Evolutionary conservation across 306 rosid genomes (phyloP).

Genomic region (Mimosa pudica): DNA sequence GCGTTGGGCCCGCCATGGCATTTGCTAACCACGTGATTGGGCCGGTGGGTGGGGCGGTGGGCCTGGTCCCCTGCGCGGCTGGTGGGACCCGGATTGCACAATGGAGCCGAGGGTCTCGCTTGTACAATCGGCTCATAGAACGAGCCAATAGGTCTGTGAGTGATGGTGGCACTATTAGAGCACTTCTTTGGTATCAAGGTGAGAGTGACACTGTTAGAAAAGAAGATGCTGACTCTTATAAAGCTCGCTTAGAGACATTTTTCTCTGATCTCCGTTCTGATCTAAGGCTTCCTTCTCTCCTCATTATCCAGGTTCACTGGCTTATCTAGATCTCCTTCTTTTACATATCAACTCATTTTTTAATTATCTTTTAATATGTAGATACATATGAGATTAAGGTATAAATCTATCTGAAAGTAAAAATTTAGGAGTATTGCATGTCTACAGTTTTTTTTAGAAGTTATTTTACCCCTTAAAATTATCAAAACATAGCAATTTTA

Average conservation of each 20-base stretch:
- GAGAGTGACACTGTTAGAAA: constrained; percentile 57
- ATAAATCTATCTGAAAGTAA: no score
- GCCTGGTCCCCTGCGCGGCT: constrained; percentile 69
- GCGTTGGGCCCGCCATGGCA: constrained; percentile 67
- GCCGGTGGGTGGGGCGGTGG: constrained; percentile 16
- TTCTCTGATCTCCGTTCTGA: constrained; percentile 45
- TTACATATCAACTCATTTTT: not conserved
- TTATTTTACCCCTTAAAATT: no score
- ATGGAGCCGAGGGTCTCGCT: constrained; percentile 52
- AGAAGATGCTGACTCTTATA: constrained; percentile 47
- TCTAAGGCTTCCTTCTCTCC: constrained; percentile 49
- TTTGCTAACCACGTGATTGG: constrained; percentile 55
- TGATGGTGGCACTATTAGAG: constrained; percentile 30
- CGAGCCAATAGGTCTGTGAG: constrained; percentile 37
- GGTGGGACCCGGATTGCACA: constrained; percentile 55
- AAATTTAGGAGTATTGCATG: no score
- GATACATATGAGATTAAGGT: no score
- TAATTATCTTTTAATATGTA: not conserved
- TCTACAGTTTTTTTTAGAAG: no score
- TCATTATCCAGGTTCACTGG: constrained; percentile 53
- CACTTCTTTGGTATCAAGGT: constrained; percentile 68
- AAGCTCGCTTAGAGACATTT: constrained; percentile 44
- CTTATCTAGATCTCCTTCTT: not conserved
- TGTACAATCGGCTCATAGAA: constrained; percentile 45
- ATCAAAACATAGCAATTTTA: no score